Percentiles rank a stretch among this genome's conserved stretches.
Evolutionary conservation across 306 rosid species (phyloP).

Genomic region (Cucumis melo): DNA sequence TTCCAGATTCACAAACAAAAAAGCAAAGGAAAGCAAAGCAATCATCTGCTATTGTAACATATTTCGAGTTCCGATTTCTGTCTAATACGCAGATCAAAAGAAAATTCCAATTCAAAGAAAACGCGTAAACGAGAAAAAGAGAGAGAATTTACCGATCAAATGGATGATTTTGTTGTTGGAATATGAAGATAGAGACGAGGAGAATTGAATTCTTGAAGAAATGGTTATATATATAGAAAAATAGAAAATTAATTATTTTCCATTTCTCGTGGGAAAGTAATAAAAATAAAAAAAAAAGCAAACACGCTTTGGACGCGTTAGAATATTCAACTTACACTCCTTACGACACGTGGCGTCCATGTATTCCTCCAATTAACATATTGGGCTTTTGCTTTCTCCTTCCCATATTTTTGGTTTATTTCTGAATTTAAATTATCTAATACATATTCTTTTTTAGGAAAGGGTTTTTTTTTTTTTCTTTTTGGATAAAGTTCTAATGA

Average conservation of each 20-base stretch:
- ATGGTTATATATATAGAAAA: not conserved
- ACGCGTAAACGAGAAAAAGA: not conserved
- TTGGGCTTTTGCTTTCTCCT: not conserved
- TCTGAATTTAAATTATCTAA: too few species aligned
- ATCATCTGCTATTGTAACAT: not conserved
- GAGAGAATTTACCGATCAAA: not conserved
- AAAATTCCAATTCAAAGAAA: not conserved
- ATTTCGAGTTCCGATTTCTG: not conserved
- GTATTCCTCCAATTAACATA: not conserved
- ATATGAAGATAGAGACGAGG: not conserved
- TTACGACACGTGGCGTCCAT: not conserved
- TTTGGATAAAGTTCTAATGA: too few species aligned
- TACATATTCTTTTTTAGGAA: too few species aligned
- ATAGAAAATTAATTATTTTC: not conserved
- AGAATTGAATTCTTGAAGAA: not conserved
- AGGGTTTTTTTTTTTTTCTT: too few species aligned
- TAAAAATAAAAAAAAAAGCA: not conserved
- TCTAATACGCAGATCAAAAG: not conserved
- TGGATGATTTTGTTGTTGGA: not conserved
- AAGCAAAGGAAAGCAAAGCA: not conserved
- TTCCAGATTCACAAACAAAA: not conserved
- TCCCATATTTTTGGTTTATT: not conserved
- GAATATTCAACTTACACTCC: not conserved
- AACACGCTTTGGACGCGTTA: constrained; percentile 1
- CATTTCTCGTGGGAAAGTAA: not conserved